Evolutionary conservation across 2,329 filamentous ascomycete genomes (phyloP), one percentile per base, ranked within the genome.

Genomic region (Curvularia spicifera): DNA sequence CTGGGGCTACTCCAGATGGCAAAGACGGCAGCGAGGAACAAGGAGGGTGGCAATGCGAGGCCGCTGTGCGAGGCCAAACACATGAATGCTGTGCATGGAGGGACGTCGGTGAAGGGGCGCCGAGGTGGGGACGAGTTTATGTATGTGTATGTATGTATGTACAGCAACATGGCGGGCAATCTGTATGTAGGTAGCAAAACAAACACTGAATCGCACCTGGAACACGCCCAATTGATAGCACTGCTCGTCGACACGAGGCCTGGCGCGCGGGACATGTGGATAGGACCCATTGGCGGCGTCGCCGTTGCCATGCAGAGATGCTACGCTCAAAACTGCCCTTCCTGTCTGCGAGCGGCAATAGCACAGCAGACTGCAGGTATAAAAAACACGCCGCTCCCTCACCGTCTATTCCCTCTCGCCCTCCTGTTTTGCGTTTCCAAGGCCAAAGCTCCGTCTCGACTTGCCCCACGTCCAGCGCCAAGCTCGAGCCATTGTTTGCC

Each of bases 371-470:
- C 43, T 51, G 33, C 47, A 49, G 44, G 56, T 65, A 60, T 65
- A 65, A 59, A 65, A 55, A 35, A 45, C 50, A 56, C 53, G 51
- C 51, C 57, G 56, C 55, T 53, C 28, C 28, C 28, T 31, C 57
- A 63, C 61, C 58, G 58, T 59, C 46, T 57, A 52, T 63, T 59
- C 45, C 48, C 52, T 43, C 51, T 43, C 51, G 49, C 39, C 47
- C 45, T 56, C 47, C 54, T 43, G 20, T 53, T 45, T 53, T 37
- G 13, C 15, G 6, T 40, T 51, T 37, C 18, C 58, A 61, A 57
- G 60, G 65, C 63, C 61, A 51, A 63, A 57, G 63, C 61, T 63
- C 62, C 60, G 64, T 67, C 66, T 67, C 61, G 56, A 57, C 59
- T 56, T 13, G 31, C 66, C 68, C 68, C 68, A 69, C 66, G 59